Base-by-base conservation (phyloP, 2,329 filamentous ascomycete genomes). In the Tympanopsis confertula region DNA sequence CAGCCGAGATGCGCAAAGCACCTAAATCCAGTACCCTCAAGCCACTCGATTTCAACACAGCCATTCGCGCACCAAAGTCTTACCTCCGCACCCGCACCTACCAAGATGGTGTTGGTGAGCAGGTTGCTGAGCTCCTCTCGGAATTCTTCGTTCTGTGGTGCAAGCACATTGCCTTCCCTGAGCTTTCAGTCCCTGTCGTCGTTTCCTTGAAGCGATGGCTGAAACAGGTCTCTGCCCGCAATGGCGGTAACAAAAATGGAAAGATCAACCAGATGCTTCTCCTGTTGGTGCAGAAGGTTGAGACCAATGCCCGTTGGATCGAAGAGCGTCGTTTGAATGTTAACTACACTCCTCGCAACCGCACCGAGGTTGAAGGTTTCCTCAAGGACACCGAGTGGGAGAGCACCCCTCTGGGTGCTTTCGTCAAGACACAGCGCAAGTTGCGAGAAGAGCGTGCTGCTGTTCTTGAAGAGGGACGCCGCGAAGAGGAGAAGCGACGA, bases 181-280 rank as follows among this genome's bases (percentile, higher is more conserved):
- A 98, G 63, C 78, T 98, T 19, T 77, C 83, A 12, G 73, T 96
- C 7, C 89, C 91, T 3, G 78, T 94, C 33, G 69, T 86, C 41
- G 86, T 98, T 48, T 83, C 88, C 68, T 69, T 96, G 41, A 95
- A 95, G 71, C 82, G 91, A 47, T 96, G 89, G 86, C 67, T 96
- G 45, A 96, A 96, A 64, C 83, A 91, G 44, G 80, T 65, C 36
- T 61, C 69, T 36, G 57, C 52, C 43, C 30, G 30, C 7, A 53
- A 47, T 13, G 58, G 56, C 7, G 85, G 86, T 37, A 94, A 94
- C 63, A 83, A 82, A 58, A 96, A 96, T 56, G 71, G 69, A 49
- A 95, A 94, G 62, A 66, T 95, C 47, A 84, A 83, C 44, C 71
- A 81, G 29, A 68, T 74, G 44, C 70, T 98, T 36, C 66, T 79